Conservation (phyloP, 768 basidiomycete genomes). For the Suillus clintonianus region DNA sequence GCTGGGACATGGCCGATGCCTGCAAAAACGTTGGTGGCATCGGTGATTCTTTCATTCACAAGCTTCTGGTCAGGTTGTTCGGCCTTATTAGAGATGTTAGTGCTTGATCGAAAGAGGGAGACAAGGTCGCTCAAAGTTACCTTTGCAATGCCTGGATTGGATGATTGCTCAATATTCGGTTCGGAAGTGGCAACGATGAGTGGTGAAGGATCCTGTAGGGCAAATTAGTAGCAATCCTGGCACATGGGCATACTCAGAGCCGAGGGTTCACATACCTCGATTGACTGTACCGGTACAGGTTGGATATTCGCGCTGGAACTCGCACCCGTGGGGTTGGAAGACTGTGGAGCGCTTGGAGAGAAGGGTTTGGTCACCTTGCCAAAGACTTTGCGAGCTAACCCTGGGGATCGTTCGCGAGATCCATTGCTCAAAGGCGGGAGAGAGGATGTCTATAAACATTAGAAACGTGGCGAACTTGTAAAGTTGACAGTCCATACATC, state of each 20-base stretch:
- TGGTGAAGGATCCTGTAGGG: neutral
- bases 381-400: neutral
- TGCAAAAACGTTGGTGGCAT: too few species aligned
- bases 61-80: too few species aligned
- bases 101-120: neutral
- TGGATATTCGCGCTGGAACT: neutral
- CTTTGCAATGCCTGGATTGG: too few species aligned
- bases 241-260: neutral
- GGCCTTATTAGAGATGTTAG: neutral
- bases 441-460: too few species aligned
- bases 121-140: neutral
- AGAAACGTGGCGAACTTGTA: neutral
- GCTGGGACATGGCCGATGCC: neutral
- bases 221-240: neutral
- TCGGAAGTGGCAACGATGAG: neutral
- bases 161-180: neutral
- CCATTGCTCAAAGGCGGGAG: neutral
- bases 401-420: neutral
- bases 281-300: too few species aligned
- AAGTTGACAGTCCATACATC: neutral
- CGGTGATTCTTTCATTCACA: too few species aligned
- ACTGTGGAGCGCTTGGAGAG: neutral
- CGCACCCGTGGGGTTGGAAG: neutral
- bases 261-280: too few species aligned
- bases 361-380: neutral